A percentile compares a stretch with the other conserved stretches of the same genome.
Evolutionary conservation across 257 asterid species (phyloP).

Genomic region (Leonotis leonurus): DNA sequence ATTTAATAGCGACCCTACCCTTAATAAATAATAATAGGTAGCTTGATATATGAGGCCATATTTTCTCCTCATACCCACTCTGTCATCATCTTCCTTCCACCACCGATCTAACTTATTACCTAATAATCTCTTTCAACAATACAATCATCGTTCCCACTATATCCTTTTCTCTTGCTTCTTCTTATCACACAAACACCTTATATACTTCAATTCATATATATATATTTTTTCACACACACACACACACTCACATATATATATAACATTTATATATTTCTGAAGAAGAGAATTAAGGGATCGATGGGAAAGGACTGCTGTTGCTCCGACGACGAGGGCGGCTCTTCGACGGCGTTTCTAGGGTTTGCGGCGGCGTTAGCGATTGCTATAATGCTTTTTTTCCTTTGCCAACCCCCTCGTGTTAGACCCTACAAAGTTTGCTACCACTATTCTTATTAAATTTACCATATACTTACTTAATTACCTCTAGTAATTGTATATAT

Average conservation of each 20-base stretch:
- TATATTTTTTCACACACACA: neutral
- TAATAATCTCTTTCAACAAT: no score
- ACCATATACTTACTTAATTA: no score
- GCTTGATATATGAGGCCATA: neutral
- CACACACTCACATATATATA: neutral
- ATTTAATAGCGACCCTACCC: no score
- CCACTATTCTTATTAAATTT: neutral
- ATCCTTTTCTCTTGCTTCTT: neutral
- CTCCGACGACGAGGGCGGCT: slow-evolving; percentile 3
- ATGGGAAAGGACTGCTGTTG: slow-evolving; percentile 26
- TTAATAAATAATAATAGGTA: no score
- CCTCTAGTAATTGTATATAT: neutral
- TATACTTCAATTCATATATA: neutral
- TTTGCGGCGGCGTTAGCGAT: slow-evolving; percentile 18
- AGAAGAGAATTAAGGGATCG: neutral
- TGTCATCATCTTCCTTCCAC: neutral
- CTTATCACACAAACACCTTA: neutral
- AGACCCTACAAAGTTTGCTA: slow-evolving; percentile 9
- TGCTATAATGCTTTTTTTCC: slow-evolving; percentile 15
- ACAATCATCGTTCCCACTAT: no score
- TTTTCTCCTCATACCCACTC: neutral
- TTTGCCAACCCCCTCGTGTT: slow-evolving; percentile 17
- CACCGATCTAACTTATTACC: neutral
- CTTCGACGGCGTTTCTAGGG: slow-evolving; percentile 13
- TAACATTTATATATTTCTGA: neutral